A percentile compares a stretch with the other conserved stretches of the same genome.
Conservation (phyloP, 2,329 filamentous ascomycete species). For the Penicillium occitanis region DNA sequence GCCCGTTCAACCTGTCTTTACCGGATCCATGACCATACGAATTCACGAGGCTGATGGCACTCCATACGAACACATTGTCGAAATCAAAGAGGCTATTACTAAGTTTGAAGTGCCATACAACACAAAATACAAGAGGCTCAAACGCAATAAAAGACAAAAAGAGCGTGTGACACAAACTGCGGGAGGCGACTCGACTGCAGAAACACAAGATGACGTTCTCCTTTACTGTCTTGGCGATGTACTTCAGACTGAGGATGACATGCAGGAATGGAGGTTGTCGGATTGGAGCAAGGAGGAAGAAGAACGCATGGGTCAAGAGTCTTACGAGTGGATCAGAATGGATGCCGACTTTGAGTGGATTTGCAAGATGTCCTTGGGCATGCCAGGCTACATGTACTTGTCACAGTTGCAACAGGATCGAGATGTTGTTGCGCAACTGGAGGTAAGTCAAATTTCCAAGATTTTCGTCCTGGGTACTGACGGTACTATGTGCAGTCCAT, state of each 20-base stretch:
- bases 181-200: slow-evolving; percentile 62
- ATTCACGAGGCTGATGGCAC: slow-evolving; percentile 98
- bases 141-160: slow-evolving; percentile 79
- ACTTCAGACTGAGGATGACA: slow-evolving; percentile 77
- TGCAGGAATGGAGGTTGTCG: slow-evolving; percentile 75
- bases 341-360: slow-evolving; percentile 99
- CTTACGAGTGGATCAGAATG: slow-evolving; percentile 97
- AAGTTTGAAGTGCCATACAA: slow-evolving; percentile 97
- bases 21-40: slow-evolving; percentile 93
- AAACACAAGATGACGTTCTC: slow-evolving; percentile 74
- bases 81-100: slow-evolving; percentile 82
- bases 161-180: slow-evolving; percentile 67
- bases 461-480: slow-evolving; percentile 18
- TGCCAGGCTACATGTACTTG: slow-evolving; percentile 96
- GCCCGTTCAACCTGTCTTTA: slow-evolving; percentile 76
- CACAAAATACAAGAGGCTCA: slow-evolving; percentile 97
- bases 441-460: slow-evolving; percentile 41
- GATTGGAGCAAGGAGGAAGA: slow-evolving; percentile 92
- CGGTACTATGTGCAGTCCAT: slow-evolving; percentile 55
- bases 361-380: slow-evolving; percentile 74
- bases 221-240: slow-evolving; percentile 92
- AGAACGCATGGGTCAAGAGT: slow-evolving; percentile 88
- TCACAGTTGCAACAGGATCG: slow-evolving; percentile 96
- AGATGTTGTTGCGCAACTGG: slow-evolving; percentile 84
- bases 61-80: slow-evolving; percentile 95